Conservation (phyloP, 225 moss, liverwort and hornwort genomes). For the Takakia lepidozioides region DNA sequence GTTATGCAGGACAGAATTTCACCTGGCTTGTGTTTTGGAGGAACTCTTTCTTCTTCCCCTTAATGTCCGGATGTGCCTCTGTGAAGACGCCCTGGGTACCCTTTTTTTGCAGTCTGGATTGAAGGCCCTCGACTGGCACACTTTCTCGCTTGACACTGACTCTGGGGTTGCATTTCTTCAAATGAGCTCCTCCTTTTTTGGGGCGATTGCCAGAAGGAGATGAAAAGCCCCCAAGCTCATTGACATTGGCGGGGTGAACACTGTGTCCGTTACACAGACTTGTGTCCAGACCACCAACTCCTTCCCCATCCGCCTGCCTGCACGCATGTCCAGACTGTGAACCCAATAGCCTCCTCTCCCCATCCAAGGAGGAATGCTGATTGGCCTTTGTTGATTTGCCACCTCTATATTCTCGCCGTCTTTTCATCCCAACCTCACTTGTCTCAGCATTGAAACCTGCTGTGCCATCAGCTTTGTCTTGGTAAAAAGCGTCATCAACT, state of each 20-base stretch:
- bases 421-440: slow-evolving; percentile 17
- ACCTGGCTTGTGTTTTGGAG: slow-evolving; percentile 17
- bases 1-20: no score
- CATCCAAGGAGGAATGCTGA: slow-evolving; percentile 20
- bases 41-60: slow-evolving; percentile 15
- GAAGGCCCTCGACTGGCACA: slow-evolving; percentile 15
- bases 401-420: slow-evolving; percentile 28
- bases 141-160: slow-evolving; percentile 18
- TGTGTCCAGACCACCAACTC: slow-evolving; percentile 16
- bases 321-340: slow-evolving; percentile 6
- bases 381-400: slow-evolving; percentile 41
- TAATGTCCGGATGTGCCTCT: slow-evolving; percentile 28
- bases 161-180: slow-evolving; percentile 15
- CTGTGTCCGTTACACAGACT: slow-evolving; percentile 13
- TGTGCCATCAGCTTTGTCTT: slow-evolving; percentile 9
- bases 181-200: slow-evolving; percentile 12
- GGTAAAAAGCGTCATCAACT: no score
- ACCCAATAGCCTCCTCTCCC: slow-evolving; percentile 18
- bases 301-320: slow-evolving; percentile 16
- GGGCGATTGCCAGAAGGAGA: slow-evolving; percentile 22
- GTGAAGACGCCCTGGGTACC: slow-evolving; percentile 20
- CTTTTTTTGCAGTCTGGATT: no score
- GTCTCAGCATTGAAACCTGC: slow-evolving; percentile 9
- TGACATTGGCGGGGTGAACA: slow-evolving; percentile 12
- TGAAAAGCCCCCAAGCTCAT: not conserved